Evolutionary conservation across 331 rosid species (phyloP).

Genomic region (Ulmus americana): DNA sequence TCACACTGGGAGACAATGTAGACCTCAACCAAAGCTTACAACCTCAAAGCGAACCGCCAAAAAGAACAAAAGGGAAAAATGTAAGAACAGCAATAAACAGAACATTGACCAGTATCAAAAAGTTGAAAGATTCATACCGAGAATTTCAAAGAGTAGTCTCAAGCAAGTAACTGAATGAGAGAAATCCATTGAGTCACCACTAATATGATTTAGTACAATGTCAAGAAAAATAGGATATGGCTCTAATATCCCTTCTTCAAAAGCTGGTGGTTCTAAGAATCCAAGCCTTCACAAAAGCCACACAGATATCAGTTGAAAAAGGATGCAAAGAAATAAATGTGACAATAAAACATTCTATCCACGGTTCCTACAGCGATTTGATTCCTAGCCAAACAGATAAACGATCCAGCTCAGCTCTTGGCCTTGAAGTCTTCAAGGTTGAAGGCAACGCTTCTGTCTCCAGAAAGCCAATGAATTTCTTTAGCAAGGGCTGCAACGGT

Average conservation of each 20-base stretch:
- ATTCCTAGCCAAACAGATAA: conserved; percentile 82
- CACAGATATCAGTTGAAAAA: conserved; percentile 24
- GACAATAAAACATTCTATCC: conserved; percentile 18
- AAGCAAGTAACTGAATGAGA: conserved; percentile 89
- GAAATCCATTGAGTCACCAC: conserved; percentile 78
- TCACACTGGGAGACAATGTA: conserved; percentile 79
- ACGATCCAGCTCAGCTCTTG: conserved; percentile 66
- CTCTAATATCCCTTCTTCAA: conserved; percentile 97
- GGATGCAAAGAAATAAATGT: background rate
- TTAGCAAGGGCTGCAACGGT: conserved; percentile 86
- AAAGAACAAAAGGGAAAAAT: conserved; percentile 16
- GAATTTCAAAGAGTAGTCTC: conserved; percentile 82
- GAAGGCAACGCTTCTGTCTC: conserved; percentile 66
- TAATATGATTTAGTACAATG: conserved; percentile 81
- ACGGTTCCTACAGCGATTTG: conserved; percentile 75
- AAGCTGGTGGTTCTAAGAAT: conserved; percentile 84
- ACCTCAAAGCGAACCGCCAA: conserved; percentile 47
- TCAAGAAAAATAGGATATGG: conserved; percentile 87
- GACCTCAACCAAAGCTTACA: conserved; percentile 98
- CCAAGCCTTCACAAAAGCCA: conserved; percentile 63
- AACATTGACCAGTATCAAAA: conserved; percentile 6
- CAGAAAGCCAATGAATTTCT: conserved; percentile 66
- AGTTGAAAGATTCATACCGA: conserved; percentile 46
- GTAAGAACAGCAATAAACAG: conserved; percentile 21
- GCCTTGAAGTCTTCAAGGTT: conserved; percentile 42